Evolutionary conservation across 2,329 filamentous ascomycete genomes (phyloP), one percentile per base, ranked within the genome.

Genomic region (Spiromastix sp.): DNA sequence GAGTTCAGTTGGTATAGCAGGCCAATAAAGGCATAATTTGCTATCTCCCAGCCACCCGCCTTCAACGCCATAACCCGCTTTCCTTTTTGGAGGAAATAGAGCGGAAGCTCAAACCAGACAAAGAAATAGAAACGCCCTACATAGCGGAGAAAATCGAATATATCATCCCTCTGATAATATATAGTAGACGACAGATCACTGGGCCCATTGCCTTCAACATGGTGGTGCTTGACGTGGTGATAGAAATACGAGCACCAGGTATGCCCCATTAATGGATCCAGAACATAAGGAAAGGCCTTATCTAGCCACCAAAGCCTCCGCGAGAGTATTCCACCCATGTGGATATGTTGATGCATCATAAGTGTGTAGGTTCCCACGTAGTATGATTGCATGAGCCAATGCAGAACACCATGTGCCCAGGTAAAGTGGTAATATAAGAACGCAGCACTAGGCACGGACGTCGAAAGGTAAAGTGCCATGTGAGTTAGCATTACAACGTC

Each of bases 181-280:
- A 89, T 71, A 0, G 83, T 89, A 0, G 80, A 81, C 1, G 78
- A 84, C 0, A 86, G 66, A 49, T 89, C 83, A 30, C 79, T 70
- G 0, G 81, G 81, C 0, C 83, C 83, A 48, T 89, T 89, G 42
- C 76, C 79, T 59, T 87, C 83, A 37, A 87, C 77, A 45, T 89
- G 83, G 51, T 89, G 83, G 51, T 86, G 81, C 64, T 89, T 89
- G 51, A 87, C 81, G 49, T 89, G 83, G 52, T 89, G 83, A 51
- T 85, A 87, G 54, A 72, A 89, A 60, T 89, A 89, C 2, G 78
- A 79, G 59, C 89, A 85, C 81, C 81, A 86, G 0, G 82, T 86
- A 50, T 89, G 83, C 8, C 83, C 83, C 72, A 85, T 81, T 38
- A 89, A 59, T 0, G 82, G 82, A 46, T 86, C 80, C 8, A 75